phyloP scores from a whole-genome alignment of 768 basidiomycete genomes.

The Udeniomyces megalosporus region DNA sequence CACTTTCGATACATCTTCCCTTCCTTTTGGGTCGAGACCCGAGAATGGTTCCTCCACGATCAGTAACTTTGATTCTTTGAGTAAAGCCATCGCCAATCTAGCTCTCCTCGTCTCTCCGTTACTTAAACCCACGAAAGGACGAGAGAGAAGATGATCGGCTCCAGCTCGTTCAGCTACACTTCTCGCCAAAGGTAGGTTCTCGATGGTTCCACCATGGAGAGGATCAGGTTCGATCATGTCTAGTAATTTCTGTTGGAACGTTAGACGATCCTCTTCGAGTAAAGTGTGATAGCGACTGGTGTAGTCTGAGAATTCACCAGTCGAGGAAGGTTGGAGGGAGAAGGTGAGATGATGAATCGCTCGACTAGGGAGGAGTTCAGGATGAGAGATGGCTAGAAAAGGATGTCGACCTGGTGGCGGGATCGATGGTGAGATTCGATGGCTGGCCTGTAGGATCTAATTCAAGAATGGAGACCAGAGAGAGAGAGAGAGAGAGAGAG shows the following conservation, averaged over 20 bases:
- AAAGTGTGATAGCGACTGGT: slow-evolving; percentile 82
- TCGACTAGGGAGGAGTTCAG: slow-evolving; percentile 46
- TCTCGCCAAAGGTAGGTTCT: slow-evolving; percentile 33
- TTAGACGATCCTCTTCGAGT: slow-evolving; percentile 63
- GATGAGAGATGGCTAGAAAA: neutral
- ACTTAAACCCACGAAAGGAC: slow-evolving; percentile 69
- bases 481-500: slow-evolving; percentile 31
- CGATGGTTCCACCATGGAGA: neutral
- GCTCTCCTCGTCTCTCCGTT: slow-evolving; percentile 86
- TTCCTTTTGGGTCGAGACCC: slow-evolving; percentile 25
- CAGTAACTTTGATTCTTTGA: slow-evolving; percentile 53
- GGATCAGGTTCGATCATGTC: slow-evolving; percentile 6
- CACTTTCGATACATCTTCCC: slow-evolving; percentile 23
- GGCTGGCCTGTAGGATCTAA: slow-evolving; percentile 9
- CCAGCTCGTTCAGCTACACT: slow-evolving; percentile 42
- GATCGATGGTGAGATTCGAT: slow-evolving; percentile 3
- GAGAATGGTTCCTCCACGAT: slow-evolving; percentile 31
- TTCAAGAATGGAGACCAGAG: too few relatives aligned
- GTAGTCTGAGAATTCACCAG: slow-evolving; percentile 73
- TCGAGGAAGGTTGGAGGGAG: slow-evolving; percentile 21
- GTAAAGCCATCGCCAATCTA: slow-evolving; percentile 58
- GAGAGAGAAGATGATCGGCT: slow-evolving; percentile 49
- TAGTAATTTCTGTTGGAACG: slow-evolving; percentile 40
- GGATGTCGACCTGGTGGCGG: slow-evolving; percentile 12
- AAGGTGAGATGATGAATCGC: slow-evolving; percentile 42